Percentiles rank a stretch among this genome's conserved stretches.
These are phyloP conservation scores for Penicillium sp. DNA, from an alignment of 2,329 filamentous ascomycete genomes.

Conservation along the genomic window DNA sequence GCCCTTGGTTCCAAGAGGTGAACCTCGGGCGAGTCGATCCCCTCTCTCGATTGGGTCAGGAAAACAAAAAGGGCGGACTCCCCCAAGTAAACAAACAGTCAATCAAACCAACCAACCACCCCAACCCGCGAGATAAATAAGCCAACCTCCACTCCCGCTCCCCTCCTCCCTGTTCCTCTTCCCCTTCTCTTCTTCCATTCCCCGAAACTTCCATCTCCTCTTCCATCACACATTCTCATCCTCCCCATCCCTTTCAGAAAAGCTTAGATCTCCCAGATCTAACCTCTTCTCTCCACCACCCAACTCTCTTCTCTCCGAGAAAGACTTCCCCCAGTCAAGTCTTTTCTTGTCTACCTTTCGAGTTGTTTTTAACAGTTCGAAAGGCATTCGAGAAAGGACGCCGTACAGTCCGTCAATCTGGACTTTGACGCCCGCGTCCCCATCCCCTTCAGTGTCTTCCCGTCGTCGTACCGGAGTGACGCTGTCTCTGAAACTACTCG, in stretches of 20 bases:
- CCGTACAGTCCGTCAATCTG: conserved; percentile 89
- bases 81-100: conserved; percentile 32
- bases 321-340: conserved; percentile 49
- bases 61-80: not conserved
- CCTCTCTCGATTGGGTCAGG: not conserved
- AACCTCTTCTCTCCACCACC: conserved; percentile 19
- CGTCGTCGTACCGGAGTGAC: conserved; percentile 90
- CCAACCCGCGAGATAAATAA: conserved; percentile 33
- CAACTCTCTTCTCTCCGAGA: conserved; percentile 37
- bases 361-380: conserved; percentile 54
- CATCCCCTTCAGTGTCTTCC: conserved; percentile 99
- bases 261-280: conserved; percentile 33
- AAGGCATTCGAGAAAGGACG: conserved; percentile 73
- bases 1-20: not conserved
- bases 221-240: conserved; percentile 19
- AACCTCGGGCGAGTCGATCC: not conserved
- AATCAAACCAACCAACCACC: not conserved
- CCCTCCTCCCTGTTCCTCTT: conserved; percentile 20
- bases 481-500: conserved; percentile 69
- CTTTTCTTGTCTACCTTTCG: conserved; percentile 58
- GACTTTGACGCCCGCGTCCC: conserved; percentile 99
- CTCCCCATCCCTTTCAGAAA: conserved; percentile 31
- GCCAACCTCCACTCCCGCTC: conserved; percentile 17
- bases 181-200: conserved; percentile 31
- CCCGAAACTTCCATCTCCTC: conserved; percentile 19